phyloP scores from a whole-genome alignment of 192 early-diverging fungal species.

The Backusella mclennaniae region DNA sequence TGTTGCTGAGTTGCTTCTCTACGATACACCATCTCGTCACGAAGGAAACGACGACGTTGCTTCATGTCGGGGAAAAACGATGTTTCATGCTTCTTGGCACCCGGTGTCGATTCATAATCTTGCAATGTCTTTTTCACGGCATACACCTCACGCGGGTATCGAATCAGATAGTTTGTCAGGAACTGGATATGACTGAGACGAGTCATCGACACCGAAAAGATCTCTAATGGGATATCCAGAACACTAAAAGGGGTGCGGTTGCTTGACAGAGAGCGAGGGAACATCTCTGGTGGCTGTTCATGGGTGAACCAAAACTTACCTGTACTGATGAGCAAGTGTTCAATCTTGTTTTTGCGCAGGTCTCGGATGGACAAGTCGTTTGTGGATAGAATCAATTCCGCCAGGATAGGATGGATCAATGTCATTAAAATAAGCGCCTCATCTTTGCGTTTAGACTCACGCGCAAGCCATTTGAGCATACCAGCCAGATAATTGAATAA shows the following conservation, averaged over 20 bases:
- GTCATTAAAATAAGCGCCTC: constrained; percentile 40
- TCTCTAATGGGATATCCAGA: constrained; percentile 40
- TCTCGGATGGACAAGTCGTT: constrained; percentile 53
- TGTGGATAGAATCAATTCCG: constrained; percentile 48
- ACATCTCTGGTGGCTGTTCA: constrained; percentile 47
- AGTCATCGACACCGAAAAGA: constrained; percentile 48
- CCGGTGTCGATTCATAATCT: constrained; percentile 39
- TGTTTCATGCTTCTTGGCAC: constrained; percentile 19
- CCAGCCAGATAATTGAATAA: constrained; percentile 57
- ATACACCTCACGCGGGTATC: constrained; percentile 47
- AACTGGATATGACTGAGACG: constrained; percentile 58
- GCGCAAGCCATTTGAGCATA: constrained; percentile 53
- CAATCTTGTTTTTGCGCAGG: constrained; percentile 59
- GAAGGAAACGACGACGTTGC: neutral
- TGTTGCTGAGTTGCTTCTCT: constrained; percentile 14
- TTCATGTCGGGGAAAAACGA: constrained; percentile 40
- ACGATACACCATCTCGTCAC: neutral
- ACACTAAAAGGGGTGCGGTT: constrained; percentile 27
- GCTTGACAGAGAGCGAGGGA: constrained; percentile 37
- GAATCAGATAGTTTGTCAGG: constrained; percentile 49
- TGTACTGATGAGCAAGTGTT: constrained; percentile 44
- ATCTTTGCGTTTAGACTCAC: constrained; percentile 36
- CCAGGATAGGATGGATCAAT: constrained; percentile 44
- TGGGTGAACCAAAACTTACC: constrained; percentile 57
- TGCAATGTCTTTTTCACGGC: constrained; percentile 50